Base-by-base conservation (phyloP, 768 basidiomycete genomes). In the Mrakia frigida region DNA sequence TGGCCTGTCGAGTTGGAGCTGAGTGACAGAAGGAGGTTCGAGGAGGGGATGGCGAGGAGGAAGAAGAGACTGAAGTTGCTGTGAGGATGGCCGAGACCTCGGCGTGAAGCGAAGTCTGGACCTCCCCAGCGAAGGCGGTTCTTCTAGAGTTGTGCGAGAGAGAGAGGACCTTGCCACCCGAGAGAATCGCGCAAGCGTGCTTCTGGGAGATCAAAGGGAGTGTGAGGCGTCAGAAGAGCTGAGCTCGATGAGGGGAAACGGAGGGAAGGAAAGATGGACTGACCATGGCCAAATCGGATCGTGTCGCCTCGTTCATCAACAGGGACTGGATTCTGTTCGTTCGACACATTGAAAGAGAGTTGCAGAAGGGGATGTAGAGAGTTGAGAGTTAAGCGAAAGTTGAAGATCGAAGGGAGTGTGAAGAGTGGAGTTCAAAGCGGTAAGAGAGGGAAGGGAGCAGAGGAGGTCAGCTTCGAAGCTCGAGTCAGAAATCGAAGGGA, bases 61-160 rank as follows among this genome's bases (percentile, higher is more conserved):
- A 61, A 11, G 39, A 41, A 11, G 50, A 52, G 50, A 23, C 16
- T 14, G 50, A 28, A 11, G 56, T 56, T 11, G 73, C 59, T 3
- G 60, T 28, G 31, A 74, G 60, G 31, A 74, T 74, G 35, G 61
- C 61, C 7, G 43, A 28, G 63, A 74, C 67, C 60, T 74, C 73
- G 13, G 73, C 73, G 60, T 74, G 73, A 21, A 65, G 39, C 13
- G 73, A 74, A n/a, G 59, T 43, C 41, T 74, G 73, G 43, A 74
- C 28, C 31, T 67, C 73, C 25, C 73, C 73, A 6, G 37, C 61
- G 43, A 74, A 74, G 39, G 39, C 43, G 6, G 73, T 50, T 21
- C 73, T 25, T 25, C 33, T 3, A 2, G 41, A 33, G 73, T 74
- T 74, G 43, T 74, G 73, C 3, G 56, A 61, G 28, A 74, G 23